phyloP scores from a whole-genome alignment of 768 basidiomycete species.

The Heimioporus sp. region DNA sequence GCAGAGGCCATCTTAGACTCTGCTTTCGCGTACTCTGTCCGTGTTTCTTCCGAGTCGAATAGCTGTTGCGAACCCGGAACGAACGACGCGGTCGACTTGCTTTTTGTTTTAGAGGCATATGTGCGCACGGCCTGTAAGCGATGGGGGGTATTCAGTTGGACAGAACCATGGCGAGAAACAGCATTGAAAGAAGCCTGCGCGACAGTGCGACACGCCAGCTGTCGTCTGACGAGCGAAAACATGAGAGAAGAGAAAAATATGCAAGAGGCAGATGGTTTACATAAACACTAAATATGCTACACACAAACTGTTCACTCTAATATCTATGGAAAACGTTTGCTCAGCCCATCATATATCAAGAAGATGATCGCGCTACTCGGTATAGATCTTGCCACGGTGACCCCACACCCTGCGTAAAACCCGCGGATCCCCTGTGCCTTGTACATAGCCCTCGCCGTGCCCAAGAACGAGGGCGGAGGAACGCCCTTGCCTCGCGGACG shows the following conservation, averaged over 20 bases:
- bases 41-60: slow-evolving; percentile 51
- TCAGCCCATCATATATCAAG: slow-evolving; percentile 83
- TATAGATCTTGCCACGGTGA: slow-evolving; percentile 81
- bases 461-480: slow-evolving; percentile 44
- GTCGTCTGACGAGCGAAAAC: not conserved
- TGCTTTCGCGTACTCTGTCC: slow-evolving; percentile 59
- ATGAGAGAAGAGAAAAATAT: not conserved
- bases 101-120: slow-evolving; percentile 30
- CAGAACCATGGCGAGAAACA: not conserved
- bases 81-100: slow-evolving; percentile 54
- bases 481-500: slow-evolving; percentile 45
- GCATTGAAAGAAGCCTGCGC: not conserved
- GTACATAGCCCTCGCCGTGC: slow-evolving; percentile 70
- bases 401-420: slow-evolving; percentile 89
- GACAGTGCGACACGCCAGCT: not conserved
- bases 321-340: slow-evolving; percentile 44
- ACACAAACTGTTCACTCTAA: slow-evolving; percentile 2
- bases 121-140: slow-evolving; percentile 9
- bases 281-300: too few species aligned
- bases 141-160: not conserved
- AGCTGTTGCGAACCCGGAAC: slow-evolving; percentile 67
- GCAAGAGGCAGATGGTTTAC: too few species aligned
- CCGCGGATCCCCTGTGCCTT: slow-evolving; percentile 73
- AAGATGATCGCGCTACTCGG: slow-evolving; percentile 94
- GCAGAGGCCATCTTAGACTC: slow-evolving; percentile 61